Percentiles rank a stretch among this genome's conserved stretches.
Conservation (phyloP, 495 filamentous ascomycete species). For the Opeltia flavorubescens region DNA sequence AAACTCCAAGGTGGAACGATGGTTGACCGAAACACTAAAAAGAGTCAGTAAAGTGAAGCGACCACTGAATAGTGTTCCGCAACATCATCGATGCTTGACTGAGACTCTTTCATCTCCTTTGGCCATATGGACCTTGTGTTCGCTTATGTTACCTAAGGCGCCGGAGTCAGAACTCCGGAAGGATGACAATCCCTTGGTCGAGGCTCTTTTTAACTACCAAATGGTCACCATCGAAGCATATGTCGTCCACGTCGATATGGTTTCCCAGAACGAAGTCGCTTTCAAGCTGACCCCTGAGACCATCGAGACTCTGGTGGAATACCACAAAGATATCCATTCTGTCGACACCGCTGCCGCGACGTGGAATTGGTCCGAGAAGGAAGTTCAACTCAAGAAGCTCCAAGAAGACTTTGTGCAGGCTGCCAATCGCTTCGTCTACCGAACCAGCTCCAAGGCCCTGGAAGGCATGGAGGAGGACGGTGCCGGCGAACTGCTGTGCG, state of each 20-base stretch:
- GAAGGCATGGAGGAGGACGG: slow-evolving; percentile 97
- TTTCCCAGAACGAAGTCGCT: slow-evolving; percentile 91
- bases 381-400: slow-evolving; percentile 87
- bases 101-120: slow-evolving; percentile 84
- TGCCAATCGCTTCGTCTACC: slow-evolving; percentile 93
- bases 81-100: slow-evolving; percentile 92
- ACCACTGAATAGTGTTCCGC: slow-evolving; percentile 90
- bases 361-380: slow-evolving; percentile 96
- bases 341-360: slow-evolving; percentile 78
- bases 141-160: slow-evolving; percentile 83
- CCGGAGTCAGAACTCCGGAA: slow-evolving; percentile 77
- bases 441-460: slow-evolving; percentile 75
- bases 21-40: slow-evolving; percentile 94
- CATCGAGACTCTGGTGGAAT: slow-evolving; percentile 88
- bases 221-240: slow-evolving; percentile 94
- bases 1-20: slow-evolving; percentile 86
- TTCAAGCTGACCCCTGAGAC: slow-evolving; percentile 97
- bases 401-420: slow-evolving; percentile 97
- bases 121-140: slow-evolving; percentile 92
- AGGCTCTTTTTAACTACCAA: slow-evolving; percentile 88
- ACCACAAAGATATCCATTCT: slow-evolving; percentile 94
- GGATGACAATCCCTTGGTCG: slow-evolving; percentile 76
- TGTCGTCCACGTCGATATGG: slow-evolving; percentile 98
- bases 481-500: slow-evolving; percentile 80
- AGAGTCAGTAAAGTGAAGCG: slow-evolving; percentile 96